Evolutionary conservation across 306 rosid species (phyloP).

Genomic region (Elaeagnus macrophylla): DNA sequence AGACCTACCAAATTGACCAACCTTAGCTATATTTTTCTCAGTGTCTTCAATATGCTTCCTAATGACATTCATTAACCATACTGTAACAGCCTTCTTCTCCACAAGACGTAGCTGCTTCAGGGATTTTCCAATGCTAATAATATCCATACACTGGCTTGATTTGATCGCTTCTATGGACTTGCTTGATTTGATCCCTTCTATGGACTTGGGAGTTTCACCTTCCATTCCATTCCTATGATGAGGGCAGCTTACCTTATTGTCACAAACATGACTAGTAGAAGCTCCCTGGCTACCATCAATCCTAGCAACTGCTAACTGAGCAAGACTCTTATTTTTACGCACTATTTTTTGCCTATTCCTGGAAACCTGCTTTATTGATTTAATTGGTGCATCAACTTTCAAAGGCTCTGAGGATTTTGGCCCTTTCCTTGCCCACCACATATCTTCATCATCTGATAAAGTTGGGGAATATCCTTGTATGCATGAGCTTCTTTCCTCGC

Average conservation of each 20-base stretch:
- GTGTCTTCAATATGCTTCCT: conserved; percentile 59
- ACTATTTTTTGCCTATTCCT: conserved; percentile 63
- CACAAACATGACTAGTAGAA: conserved; percentile 91
- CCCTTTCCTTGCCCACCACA: conserved; percentile 90
- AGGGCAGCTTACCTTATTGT: conserved; percentile 70
- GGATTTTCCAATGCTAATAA: conserved; percentile 61
- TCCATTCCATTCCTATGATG: conserved; percentile 62
- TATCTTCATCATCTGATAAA: conserved; percentile 61
- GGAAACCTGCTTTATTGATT: conserved; percentile 56
- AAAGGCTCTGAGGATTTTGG: conserved; percentile 50
- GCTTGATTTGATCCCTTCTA: conserved; percentile 38
- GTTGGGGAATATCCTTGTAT: conserved; percentile 44
- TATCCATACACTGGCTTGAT: conserved; percentile 36
- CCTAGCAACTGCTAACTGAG: conserved; percentile 82
- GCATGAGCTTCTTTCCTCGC: conserved; percentile 58
- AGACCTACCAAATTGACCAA: conserved; percentile 67
- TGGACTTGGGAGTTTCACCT: conserved; percentile 49
- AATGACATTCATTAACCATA: conserved; percentile 62
- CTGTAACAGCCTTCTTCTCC: conserved; percentile 65
- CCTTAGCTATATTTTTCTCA: conserved; percentile 52
- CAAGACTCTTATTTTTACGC: conserved; percentile 78
- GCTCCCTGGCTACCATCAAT: conserved; percentile 99
- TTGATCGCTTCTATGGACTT: conserved; percentile 47
- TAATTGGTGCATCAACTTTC: conserved; percentile 63
- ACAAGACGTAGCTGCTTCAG: conserved; percentile 58